phyloP scores from a whole-genome alignment of 805 yeast species.

The Wickerhamomyces strasburgensis region DNA sequence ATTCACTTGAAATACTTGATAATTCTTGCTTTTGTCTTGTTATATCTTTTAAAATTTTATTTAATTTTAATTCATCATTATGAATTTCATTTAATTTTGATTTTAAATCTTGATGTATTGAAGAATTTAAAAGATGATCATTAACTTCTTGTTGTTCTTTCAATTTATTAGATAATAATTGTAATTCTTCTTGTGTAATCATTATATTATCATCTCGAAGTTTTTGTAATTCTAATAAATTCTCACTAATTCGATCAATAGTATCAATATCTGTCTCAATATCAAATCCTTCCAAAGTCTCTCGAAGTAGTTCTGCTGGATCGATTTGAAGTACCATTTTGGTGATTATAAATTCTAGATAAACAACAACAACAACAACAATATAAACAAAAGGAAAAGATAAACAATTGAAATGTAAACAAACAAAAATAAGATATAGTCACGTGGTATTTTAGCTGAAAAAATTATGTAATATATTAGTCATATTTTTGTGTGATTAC shows the following conservation, averaged over 20 bases:
- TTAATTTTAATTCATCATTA: constrained; percentile 43
- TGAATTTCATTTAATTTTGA: constrained; percentile 33
- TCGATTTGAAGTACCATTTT: constrained; percentile 8
- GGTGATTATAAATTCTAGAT: not conserved
- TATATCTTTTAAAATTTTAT: constrained; percentile 47
- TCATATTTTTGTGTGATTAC: too few species aligned
- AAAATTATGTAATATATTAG: too few species aligned
- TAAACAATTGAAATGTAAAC: not conserved
- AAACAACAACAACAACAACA: too few species aligned
- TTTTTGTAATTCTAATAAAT: constrained; percentile 27
- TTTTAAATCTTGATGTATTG: constrained; percentile 27
- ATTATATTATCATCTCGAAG: constrained; percentile 27
- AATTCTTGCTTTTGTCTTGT: constrained; percentile 38
- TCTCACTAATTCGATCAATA: constrained; percentile 39
- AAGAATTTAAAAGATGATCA: constrained; percentile 21
- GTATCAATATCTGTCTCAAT: constrained; percentile 46
- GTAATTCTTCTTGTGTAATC: constrained; percentile 19
- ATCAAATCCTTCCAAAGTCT: constrained; percentile 44
- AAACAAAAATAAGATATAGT: too few species aligned
- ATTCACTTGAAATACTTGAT: constrained; percentile 32
- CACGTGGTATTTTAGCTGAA: too few species aligned
- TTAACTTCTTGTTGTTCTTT: not conserved
- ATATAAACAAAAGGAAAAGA: not conserved
- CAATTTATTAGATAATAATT: not conserved
- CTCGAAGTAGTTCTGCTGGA: constrained; percentile 29